These are phyloP conservation scores for Nigrospora oryzae DNA, from an alignment of 2,329 filamentous ascomycete genomes.

Conservation along the genomic window DNA sequence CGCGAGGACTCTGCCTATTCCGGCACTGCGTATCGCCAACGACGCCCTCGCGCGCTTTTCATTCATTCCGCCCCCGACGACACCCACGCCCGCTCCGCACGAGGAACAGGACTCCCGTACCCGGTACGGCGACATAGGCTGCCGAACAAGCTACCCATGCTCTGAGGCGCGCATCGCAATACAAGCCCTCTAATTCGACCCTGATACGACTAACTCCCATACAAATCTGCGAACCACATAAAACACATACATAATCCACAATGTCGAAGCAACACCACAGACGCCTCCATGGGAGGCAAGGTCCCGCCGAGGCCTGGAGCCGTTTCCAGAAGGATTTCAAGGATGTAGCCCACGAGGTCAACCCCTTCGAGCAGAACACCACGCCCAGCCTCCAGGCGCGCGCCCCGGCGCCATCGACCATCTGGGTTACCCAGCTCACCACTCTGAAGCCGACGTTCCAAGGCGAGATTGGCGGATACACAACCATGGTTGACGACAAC, in stretches of 20 bases:
- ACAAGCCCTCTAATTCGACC: background rate
- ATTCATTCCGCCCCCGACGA: slow-evolving; percentile 7
- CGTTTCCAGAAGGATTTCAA: slow-evolving; percentile 16
- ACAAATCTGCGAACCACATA: background rate
- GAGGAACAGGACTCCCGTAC: background rate
- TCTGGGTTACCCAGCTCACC: slow-evolving; percentile 29
- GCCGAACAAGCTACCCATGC: background rate
- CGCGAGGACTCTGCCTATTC: background rate
- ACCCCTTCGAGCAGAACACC: slow-evolving; percentile 9
- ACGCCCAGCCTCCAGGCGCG: slow-evolving; percentile 5
- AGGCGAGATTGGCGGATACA: slow-evolving; percentile 32
- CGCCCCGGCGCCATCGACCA: slow-evolving; percentile 16
- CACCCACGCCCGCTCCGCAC: slow-evolving; percentile 1
- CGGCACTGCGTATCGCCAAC: slow-evolving; percentile 1
- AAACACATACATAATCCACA: slow-evolving; percentile 4
- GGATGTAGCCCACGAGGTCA: slow-evolving; percentile 17
- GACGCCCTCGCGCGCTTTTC: slow-evolving; percentile 14
- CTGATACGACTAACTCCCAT: slow-evolving; percentile 2
- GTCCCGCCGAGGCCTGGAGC: slow-evolving; percentile 10
- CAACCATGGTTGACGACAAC: slow-evolving; percentile 23
- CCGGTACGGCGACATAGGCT: background rate
- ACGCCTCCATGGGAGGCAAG: slow-evolving; percentile 15
- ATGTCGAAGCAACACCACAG: slow-evolving; percentile 15
- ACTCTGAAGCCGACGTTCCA: slow-evolving; percentile 31
- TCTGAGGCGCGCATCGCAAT: background rate